phyloP scores from a whole-genome alignment of 2,329 filamentous ascomycete genomes.

The Chaetothyriales sp. region DNA sequence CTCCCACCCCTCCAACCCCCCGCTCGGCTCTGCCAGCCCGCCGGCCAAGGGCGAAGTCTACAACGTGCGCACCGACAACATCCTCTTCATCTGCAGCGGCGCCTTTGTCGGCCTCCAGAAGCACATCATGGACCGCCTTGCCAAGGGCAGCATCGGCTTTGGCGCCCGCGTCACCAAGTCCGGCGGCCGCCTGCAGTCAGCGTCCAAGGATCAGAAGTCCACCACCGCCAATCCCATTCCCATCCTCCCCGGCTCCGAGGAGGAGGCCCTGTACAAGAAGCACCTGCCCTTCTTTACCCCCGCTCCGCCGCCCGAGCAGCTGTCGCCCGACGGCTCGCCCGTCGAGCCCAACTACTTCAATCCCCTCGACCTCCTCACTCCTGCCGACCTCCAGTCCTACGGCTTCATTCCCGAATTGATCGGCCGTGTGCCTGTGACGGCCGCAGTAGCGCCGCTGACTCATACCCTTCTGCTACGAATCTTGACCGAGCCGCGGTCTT shows the following conservation, averaged over 20 bases:
- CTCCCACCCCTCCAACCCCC: conserved; percentile 27
- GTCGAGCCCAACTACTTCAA: conserved; percentile 38
- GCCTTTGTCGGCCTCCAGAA: conserved; percentile 91
- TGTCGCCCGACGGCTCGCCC: conserved; percentile 12
- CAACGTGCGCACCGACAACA: conserved; percentile 84
- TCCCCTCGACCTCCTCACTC: conserved; percentile 57
- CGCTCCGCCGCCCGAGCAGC: conserved; percentile 24
- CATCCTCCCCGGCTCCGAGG: conserved; percentile 50
- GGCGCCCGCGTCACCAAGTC: conserved; percentile 60
- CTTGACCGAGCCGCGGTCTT: conserved; percentile 82
- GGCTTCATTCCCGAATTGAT: conserved; percentile 93
- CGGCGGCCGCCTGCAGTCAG: conserved; percentile 15
- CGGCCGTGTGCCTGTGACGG: conserved; percentile 83
- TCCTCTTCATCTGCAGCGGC: conserved; percentile 91
- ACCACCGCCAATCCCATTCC: conserved; percentile 29
- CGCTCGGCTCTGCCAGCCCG: conserved; percentile 22
- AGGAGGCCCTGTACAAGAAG: conserved; percentile 45
- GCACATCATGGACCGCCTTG: conserved; percentile 70
- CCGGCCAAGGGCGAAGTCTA: conserved; percentile 45
- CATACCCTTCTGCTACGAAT: conserved; percentile 63
- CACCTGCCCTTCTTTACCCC: conserved; percentile 46
- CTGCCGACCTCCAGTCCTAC: conserved; percentile 65
- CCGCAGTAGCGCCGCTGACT: conserved; percentile 65
- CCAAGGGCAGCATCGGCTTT: conserved; percentile 79
- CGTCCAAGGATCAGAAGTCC: conserved; percentile 18